These are phyloP conservation scores for Saccharata proteae DNA, from an alignment of 2,329 filamentous ascomycete genomes.

Conservation along the genomic window DNA sequence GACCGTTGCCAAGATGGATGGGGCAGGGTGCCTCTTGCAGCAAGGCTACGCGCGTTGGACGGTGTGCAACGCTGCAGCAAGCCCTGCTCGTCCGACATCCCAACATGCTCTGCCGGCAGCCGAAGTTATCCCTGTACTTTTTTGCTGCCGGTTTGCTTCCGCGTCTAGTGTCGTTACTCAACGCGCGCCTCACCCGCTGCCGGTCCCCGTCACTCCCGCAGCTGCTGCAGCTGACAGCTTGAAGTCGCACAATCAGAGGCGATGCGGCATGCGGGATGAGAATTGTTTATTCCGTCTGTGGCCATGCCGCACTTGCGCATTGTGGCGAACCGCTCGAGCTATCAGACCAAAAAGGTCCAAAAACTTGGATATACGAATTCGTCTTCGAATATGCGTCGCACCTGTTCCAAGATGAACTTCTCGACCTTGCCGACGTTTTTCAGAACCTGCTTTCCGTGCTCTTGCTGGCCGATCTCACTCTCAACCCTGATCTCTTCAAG, in stretches of 20 bases:
- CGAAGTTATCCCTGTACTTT: slow-evolving; percentile 6
- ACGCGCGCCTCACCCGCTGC: slow-evolving; percentile 9
- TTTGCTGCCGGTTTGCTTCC: slow-evolving; percentile 8
- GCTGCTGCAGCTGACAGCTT: slow-evolving; percentile 9
- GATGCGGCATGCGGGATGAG: no score
- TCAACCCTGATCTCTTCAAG: slow-evolving; percentile 91
- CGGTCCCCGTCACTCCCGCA: slow-evolving; percentile 6
- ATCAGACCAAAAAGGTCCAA: slow-evolving; percentile 85
- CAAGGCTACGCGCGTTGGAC: neutral
- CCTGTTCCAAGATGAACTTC: slow-evolving; percentile 91
- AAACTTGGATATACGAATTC: slow-evolving; percentile 98
- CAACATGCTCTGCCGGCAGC: slow-evolving; percentile 3
- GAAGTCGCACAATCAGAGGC: slow-evolving; percentile 5
- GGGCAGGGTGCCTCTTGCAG: slow-evolving; percentile 7
- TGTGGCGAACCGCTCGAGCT: no score
- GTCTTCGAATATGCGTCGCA: slow-evolving; percentile 93
- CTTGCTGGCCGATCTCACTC: slow-evolving; percentile 90
- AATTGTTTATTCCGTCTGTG: no score
- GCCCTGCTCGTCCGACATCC: slow-evolving; percentile 8
- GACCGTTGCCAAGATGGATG: slow-evolving; percentile 8
- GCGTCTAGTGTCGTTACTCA: slow-evolving; percentile 5
- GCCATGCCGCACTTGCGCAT: no score
- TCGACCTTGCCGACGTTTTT: slow-evolving; percentile 99
- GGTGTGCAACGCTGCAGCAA: slow-evolving; percentile 6
- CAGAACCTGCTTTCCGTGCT: slow-evolving; percentile 82